phyloP scores from a whole-genome alignment of 176 grass and related monocot species.

The Oryza meridionalis region DNA sequence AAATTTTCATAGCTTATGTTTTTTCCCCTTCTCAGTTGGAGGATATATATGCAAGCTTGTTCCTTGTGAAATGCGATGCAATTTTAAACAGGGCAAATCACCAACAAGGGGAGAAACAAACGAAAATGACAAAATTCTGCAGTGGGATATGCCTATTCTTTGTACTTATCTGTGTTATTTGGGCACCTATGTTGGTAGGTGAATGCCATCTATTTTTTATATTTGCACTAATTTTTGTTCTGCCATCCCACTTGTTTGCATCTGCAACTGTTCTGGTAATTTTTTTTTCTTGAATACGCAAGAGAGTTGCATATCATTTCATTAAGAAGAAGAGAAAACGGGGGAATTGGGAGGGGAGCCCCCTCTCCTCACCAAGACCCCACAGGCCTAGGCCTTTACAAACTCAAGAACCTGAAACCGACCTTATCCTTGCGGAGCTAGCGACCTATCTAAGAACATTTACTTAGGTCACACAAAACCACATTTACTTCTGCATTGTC shows the following conservation, averaged over 20 bases:
- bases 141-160: slow-evolving; percentile 98
- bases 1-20: slow-evolving; percentile 32
- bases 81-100: slow-evolving; percentile 79
- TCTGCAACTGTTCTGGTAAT: background rate
- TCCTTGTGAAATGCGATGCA: slow-evolving; percentile 97
- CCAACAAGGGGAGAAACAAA: slow-evolving; percentile 83
- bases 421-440: too few species aligned
- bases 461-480: background rate
- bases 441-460: too few species aligned
- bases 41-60: slow-evolving; percentile 98
- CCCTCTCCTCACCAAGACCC: too few species aligned
- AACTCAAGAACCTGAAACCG: too few species aligned
- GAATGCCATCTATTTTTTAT: slow-evolving; percentile 13
- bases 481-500: slow-evolving; percentile 11
- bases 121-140: slow-evolving; percentile 95
- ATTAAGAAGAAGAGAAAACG: too few species aligned
- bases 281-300: too few species aligned
- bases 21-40: slow-evolving; percentile 79
- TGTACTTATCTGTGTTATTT: slow-evolving; percentile 97
- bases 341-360: too few species aligned
- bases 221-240: slow-evolving; percentile 15
- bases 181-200: slow-evolving; percentile 98
- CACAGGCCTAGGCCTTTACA: too few species aligned
- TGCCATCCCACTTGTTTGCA: slow-evolving; percentile 1
- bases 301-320: too few species aligned